Evolutionary conservation across 345 rosid species (phyloP).

Genomic region (Sisymbrium irio): DNA sequence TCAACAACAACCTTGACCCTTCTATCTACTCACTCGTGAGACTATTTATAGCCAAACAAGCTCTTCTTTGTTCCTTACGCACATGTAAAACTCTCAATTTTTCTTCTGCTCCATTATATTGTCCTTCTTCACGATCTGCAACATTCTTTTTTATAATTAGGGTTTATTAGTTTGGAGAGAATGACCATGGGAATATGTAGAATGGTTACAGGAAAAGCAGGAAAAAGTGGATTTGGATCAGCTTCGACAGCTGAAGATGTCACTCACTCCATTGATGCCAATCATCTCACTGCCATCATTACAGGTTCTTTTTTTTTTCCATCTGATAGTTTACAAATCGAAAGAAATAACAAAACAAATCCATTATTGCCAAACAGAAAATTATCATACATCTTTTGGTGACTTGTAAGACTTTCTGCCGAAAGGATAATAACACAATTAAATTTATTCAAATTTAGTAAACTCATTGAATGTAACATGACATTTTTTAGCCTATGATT

Average conservation of each 20-base stretch:
- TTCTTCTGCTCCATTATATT: slow-evolving; percentile 12
- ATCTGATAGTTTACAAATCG: neutral
- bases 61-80: slow-evolving; percentile 1
- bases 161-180: neutral
- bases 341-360: neutral
- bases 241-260: slow-evolving; percentile 83
- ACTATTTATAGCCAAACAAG: slow-evolving; percentile 25
- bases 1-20: neutral
- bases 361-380: neutral
- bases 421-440: neutral
- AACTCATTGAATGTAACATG: neutral
- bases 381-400: neutral
- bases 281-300: slow-evolving; percentile 62
- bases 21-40: slow-evolving; percentile 9
- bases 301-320: slow-evolving; percentile 51
- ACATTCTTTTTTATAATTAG: neutral
- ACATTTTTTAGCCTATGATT: neutral
- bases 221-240: slow-evolving; percentile 90
- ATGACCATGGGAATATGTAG: too few species aligned
- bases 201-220: slow-evolving; percentile 64
- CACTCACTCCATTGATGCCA: slow-evolving; percentile 62
- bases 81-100: neutral
- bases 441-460: neutral
- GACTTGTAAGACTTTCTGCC: neutral
- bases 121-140: neutral